Percentiles rank a stretch among this genome's conserved stretches.
These are phyloP conservation scores for Chimonanthus praecox DNA, from an alignment of 164 flowering plant species.

Conservation along the genomic window DNA sequence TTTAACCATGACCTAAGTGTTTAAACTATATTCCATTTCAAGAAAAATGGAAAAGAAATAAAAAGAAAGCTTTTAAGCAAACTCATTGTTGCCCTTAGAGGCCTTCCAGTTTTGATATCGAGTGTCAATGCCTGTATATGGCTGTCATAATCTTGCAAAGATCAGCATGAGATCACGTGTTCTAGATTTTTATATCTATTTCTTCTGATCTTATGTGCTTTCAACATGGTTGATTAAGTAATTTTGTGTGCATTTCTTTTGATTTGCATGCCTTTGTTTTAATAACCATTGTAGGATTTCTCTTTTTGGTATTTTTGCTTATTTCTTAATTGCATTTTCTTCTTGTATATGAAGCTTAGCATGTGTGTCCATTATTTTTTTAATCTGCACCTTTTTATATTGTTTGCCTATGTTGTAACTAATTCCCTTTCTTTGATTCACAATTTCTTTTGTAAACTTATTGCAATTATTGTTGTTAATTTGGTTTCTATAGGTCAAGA, in stretches of 20 bases:
- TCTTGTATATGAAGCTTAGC: not conserved
- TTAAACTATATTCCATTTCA: no score
- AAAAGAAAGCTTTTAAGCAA: no score
- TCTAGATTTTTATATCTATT: not conserved
- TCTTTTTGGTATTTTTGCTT: not conserved
- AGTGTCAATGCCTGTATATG: not conserved
- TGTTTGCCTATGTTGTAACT: not conserved
- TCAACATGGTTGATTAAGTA: not conserved
- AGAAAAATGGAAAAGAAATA: no score
- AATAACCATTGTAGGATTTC: no score
- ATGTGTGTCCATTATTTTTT: not conserved
- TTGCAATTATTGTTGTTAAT: not conserved
- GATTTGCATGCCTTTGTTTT: not conserved
- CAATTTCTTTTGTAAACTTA: not conserved
- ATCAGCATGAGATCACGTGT: not conserved
- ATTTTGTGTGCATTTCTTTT: not conserved
- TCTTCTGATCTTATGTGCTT: not conserved
- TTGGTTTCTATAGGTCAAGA: constrained; percentile 19
- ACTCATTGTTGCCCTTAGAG: no score
- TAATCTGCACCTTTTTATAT: not conserved
- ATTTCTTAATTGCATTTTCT: not conserved
- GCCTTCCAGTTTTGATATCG: no score
- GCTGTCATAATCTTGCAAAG: not conserved
- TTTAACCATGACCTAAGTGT: no score
- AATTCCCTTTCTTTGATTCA: no score